A percentile compares a stretch with the other conserved stretches of the same genome.
These are phyloP conservation scores for Wickerhamiella occidentalis DNA, from an alignment of 805 yeast genomes.

Conservation along the genomic window DNA sequence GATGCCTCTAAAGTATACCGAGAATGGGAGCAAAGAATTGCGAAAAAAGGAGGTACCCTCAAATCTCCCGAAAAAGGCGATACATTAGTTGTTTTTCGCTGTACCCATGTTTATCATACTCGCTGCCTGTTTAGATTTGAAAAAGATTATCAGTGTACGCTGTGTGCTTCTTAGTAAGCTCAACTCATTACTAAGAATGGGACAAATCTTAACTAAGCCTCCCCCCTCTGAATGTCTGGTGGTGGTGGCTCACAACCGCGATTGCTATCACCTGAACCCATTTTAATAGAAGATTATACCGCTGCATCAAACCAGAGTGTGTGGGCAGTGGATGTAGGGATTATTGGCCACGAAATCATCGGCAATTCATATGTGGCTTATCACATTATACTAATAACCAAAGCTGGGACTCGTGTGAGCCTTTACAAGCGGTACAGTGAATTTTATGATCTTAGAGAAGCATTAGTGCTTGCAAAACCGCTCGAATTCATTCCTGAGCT, in stretches of 20 bases:
- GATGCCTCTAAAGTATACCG: slow-evolving; percentile 36
- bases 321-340: slow-evolving; percentile 33
- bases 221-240: too few relatives aligned
- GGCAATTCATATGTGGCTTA: slow-evolving; percentile 37
- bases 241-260: slow-evolving; percentile 2
- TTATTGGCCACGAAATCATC: slow-evolving; percentile 32
- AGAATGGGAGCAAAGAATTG: slow-evolving; percentile 16
- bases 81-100: slow-evolving; percentile 16
- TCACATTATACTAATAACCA: slow-evolving; percentile 31
- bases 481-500: slow-evolving; percentile 31
- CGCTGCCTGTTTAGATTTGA: slow-evolving; percentile 13
- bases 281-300: slow-evolving; percentile 20
- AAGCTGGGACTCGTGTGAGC: slow-evolving; percentile 29
- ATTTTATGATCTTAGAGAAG: slow-evolving; percentile 37
- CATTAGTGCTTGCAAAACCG: slow-evolving; percentile 32
- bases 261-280: slow-evolving; percentile 19
- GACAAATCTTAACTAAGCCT: too few relatives aligned
- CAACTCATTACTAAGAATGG: background rate
- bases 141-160: background rate
- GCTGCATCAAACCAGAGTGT: slow-evolving; percentile 13
- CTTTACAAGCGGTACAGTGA: slow-evolving; percentile 56
- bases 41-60: background rate
- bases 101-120: slow-evolving; percentile 19
- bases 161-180: background rate
- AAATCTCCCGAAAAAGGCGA: slow-evolving; percentile 1